Evolutionary conservation across 2,329 filamentous ascomycete species (phyloP), one percentile per base, ranked within the genome.

Genomic region (Penicillium sp.): DNA sequence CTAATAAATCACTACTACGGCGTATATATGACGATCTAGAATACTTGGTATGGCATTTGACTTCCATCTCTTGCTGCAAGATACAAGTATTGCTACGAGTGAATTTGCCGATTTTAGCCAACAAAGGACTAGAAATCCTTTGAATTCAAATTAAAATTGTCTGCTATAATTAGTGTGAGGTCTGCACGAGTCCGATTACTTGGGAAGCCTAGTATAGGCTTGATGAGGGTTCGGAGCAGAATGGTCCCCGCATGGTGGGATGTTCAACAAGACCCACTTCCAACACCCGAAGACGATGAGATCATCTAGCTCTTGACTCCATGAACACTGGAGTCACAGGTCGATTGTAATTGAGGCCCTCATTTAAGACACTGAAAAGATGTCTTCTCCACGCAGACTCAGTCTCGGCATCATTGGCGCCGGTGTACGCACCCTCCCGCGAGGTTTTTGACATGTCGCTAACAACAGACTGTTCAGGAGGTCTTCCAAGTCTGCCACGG

Each of bases 401-500:
- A 37, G 58, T 7, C 48, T 65, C 13, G 63, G 63, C 0, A 65
- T 65, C 28, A 65, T 65, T 7, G 63, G 63, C 19, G 63, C 63
- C 11, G 63, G 63, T 30, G 63, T 65, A 45, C 33, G 60, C 52
- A 45, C 35, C 22, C 37, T 51, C 11, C 19, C 6, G 14, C n/a
- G 28, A 25, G 30, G 37, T 33, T 13, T 25, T 26, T 40, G 33
- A n/a, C 22, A n/a, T 46, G 26, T 7, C 49, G 35, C 28, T 55
- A 49, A 55, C 11, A 16, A 13, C 28, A 22, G 6, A 42, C 30
- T 33, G 33, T 19, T 25, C 53, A 65, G 63, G 63, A 65, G 38
- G 63, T 65, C 28, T 65, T 65, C 43, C 63, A 65, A 59, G 63
- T 65, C 8, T 65, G 63, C 55, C 63, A 65, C 45, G 63, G 60